Evolutionary conservation across 257 asterid species (phyloP).

Genomic region (Scutellaria baicalensis): DNA sequence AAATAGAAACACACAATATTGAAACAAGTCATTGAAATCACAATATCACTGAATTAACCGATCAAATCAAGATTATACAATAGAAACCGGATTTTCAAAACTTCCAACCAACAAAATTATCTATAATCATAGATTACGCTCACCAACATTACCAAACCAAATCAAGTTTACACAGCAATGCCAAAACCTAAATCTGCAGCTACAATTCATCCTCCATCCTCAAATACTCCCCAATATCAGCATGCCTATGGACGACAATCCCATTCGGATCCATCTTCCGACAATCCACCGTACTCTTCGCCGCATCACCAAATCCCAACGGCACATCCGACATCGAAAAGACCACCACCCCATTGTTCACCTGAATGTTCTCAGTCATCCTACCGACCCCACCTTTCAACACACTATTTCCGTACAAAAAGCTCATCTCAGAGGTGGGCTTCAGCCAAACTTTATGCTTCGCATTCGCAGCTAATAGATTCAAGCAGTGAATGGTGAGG

Average conservation of each 20-base stretch:
- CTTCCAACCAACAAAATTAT: too few species aligned
- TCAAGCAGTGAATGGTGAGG: constrained; percentile 59
- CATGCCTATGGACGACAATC: constrained; percentile 69
- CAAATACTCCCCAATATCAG: constrained; percentile 89
- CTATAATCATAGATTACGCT: too few species aligned
- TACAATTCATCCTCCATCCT: constrained; percentile 88
- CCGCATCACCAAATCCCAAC: constrained; percentile 83
- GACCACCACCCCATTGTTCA: constrained; percentile 80
- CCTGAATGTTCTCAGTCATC: constrained; percentile 77
- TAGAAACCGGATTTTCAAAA: too few species aligned
- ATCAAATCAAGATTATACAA: too few species aligned
- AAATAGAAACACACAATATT: too few species aligned
- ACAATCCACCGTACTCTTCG: constrained; percentile 76
- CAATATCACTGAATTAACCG: too few species aligned
- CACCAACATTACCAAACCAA: neutral
- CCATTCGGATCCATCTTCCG: constrained; percentile 89
- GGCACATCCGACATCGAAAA: constrained; percentile 87
- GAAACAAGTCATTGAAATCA: too few species aligned
- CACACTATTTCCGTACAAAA: constrained; percentile 75
- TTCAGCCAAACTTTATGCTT: constrained; percentile 92
- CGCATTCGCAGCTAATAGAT: constrained; percentile 61
- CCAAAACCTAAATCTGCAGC: neutral
- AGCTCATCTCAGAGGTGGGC: constrained; percentile 83
- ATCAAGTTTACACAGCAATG: neutral
- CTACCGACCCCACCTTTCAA: constrained; percentile 92